These are phyloP conservation scores for Hanseniaspora lindneri DNA, from an alignment of 805 yeast species.

Conservation along the genomic window DNA sequence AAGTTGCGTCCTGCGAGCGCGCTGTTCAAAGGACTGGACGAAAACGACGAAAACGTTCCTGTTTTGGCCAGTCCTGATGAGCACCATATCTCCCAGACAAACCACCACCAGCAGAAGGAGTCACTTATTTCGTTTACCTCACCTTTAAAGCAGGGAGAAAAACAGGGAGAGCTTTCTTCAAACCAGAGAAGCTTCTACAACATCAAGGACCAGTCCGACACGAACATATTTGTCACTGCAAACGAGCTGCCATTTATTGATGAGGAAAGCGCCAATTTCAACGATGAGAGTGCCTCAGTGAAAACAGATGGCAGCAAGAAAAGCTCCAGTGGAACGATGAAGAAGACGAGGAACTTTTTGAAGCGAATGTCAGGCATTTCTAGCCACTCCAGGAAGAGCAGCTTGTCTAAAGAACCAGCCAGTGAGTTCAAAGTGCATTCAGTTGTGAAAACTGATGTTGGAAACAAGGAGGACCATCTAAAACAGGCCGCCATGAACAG, in stretches of 20 bases:
- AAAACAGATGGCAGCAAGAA: background rate
- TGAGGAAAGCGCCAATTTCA: background rate
- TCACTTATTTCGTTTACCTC: slow-evolving; percentile 23
- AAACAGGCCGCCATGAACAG: background rate
- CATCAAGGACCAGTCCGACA: slow-evolving; percentile 24
- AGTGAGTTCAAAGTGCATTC: slow-evolving; percentile 10
- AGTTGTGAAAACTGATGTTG: slow-evolving; percentile 2
- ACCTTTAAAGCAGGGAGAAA: slow-evolving; percentile 21
- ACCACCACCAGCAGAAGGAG: background rate
- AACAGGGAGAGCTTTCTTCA: slow-evolving; percentile 18
- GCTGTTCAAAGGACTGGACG: slow-evolving; percentile 6
- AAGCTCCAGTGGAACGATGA: background rate
- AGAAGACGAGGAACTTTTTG: slow-evolving; percentile 15
- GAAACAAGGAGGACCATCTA: background rate
- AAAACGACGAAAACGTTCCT: background rate
- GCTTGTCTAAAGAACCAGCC: background rate
- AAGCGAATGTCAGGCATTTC: slow-evolving; percentile 14
- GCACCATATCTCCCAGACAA: background rate
- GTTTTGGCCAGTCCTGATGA: background rate
- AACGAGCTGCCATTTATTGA: slow-evolving; percentile 21
- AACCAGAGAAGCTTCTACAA: slow-evolving; percentile 21
- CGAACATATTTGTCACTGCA: slow-evolving; percentile 25
- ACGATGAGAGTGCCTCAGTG: background rate
- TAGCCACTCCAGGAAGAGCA: slow-evolving; percentile 3
- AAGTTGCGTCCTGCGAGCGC: slow-evolving; percentile 15